Evolutionary conservation across 1,284 basidiomycete species (phyloP), one percentile per base, ranked within the genome.

Genomic region (Heterobasidion occidentale): DNA sequence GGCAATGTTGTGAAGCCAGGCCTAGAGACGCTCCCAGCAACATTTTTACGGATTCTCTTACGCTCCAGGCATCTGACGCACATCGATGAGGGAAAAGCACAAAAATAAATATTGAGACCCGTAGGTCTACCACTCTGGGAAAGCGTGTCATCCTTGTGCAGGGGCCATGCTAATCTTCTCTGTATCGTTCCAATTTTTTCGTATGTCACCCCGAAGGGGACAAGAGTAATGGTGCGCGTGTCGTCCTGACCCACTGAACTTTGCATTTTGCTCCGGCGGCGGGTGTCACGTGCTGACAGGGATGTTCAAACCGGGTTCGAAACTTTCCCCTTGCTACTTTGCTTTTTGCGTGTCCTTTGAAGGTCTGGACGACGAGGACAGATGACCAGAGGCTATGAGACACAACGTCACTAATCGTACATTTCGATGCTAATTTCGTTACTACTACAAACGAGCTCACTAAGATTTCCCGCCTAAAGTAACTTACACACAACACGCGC

Each of bases 91-190:
- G 38, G 38, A 42, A n/a, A 42, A 48, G 19, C n/a, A 48, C 11
- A 33, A 27, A 53, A 54, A 44, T 34, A 36, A 51, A 57, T 17
- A 60, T 45, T 36, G 35, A 15, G 15, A 44, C 36, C 46, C 46
- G 46, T 48, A 48, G 46, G 46, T 48, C 46, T 48, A 48, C 46
- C 46, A 48, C 46, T 48, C 51, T 48, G 46, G 46, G 12, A 14
- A 38, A 19, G 35, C 27, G 38, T 51, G 51, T 20, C 45, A n/a
- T 9, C 19, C 12, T 48, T 55, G 20, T 38, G 19, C 19, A 33
- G 14, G 11, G 45, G 12, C 45, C 35, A n/a, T 38, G 38, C 53
- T 35, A 50, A 14, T 47, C 20, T 33, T 45, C 9, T 27, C 19
- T 34, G 36, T 48, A 48, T 48, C 46, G 46, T 48, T 48, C 46